phyloP scores from a whole-genome alignment of 2,329 filamentous ascomycete species.

The Stemphylium vesicarium region DNA sequence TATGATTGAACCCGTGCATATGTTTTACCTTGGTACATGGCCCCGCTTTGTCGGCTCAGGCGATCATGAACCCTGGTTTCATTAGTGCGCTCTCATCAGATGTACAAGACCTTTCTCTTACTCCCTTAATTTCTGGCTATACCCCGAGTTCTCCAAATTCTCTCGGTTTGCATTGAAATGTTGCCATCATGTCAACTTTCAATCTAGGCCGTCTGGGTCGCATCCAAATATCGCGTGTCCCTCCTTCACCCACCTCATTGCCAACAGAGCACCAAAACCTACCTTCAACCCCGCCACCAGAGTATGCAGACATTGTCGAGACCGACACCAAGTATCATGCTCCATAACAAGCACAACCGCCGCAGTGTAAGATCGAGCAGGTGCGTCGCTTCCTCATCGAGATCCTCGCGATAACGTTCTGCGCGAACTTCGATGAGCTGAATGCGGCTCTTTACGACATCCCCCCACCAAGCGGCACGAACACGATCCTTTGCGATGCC shows the following conservation, averaged over 20 bases:
- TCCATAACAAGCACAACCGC: no score
- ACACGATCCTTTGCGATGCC: no score
- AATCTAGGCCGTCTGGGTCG: conserved; percentile 1
- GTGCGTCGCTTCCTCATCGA: no score
- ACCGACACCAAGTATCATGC: neutral
- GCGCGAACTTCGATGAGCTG: no score
- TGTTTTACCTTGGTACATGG: neutral
- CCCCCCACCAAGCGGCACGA: no score
- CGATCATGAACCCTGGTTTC: neutral
- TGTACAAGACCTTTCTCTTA: neutral
- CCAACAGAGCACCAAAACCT: neutral
- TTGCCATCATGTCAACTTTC: neutral
- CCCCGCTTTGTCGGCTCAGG: neutral
- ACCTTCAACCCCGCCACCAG: neutral
- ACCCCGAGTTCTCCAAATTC: neutral
- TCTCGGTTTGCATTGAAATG: neutral
- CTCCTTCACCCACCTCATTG: neutral
- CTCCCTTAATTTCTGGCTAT: neutral
- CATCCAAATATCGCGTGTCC: neutral
- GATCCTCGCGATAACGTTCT: no score
- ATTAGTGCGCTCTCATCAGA: neutral
- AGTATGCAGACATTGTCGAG: neutral
- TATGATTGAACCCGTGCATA: neutral
- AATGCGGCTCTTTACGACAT: no score
- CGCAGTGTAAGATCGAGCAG: no score